Conservation (phyloP, 2,329 filamentous ascomycete genomes). For the Cercospora sp. region DNA sequence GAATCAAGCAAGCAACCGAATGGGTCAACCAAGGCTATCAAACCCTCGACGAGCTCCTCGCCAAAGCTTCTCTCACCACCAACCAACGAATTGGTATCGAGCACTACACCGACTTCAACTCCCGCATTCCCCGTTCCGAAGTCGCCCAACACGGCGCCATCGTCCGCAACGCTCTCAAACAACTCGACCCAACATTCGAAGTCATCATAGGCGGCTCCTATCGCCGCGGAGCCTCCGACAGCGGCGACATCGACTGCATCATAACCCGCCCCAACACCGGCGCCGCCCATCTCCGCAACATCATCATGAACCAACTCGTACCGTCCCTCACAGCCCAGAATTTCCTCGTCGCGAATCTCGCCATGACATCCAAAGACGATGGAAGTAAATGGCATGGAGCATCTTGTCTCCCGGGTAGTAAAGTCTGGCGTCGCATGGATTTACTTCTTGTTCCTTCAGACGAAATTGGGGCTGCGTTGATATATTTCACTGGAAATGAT, state of each 20-base stretch:
- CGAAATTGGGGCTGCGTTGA: slow-evolving; percentile 77
- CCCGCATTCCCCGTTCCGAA: slow-evolving; percentile 74
- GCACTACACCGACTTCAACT: slow-evolving; percentile 75
- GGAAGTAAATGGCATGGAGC: slow-evolving; percentile 89
- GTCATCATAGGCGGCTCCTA: slow-evolving; percentile 82
- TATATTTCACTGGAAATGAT: slow-evolving; percentile 97
- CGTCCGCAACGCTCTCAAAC: slow-evolving; percentile 60
- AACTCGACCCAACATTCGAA: slow-evolving; percentile 64
- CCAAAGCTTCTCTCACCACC: slow-evolving; percentile 62
- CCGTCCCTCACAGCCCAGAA: slow-evolving; percentile 57
- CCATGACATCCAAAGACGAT: slow-evolving; percentile 51
- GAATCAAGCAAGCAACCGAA: slow-evolving; percentile 65
- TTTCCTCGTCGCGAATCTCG: slow-evolving; percentile 71
- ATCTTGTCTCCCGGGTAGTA: slow-evolving; percentile 64
- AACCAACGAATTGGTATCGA: slow-evolving; percentile 76
- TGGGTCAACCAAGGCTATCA: slow-evolving; percentile 76
- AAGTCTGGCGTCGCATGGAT: slow-evolving; percentile 78
- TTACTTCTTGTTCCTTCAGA: slow-evolving; percentile 77
- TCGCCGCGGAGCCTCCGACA: slow-evolving; percentile 71
- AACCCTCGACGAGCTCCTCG: slow-evolving; percentile 69
- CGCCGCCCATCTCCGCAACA: slow-evolving; percentile 58
- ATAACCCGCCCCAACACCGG: slow-evolving; percentile 68
- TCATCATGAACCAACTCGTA: slow-evolving; percentile 65
- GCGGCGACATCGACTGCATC: slow-evolving; percentile 82
- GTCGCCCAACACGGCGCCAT: slow-evolving; percentile 67